Evolutionary conservation across 495 filamentous ascomycete species (phyloP).

Genomic region (Neurospora sp.): DNA sequence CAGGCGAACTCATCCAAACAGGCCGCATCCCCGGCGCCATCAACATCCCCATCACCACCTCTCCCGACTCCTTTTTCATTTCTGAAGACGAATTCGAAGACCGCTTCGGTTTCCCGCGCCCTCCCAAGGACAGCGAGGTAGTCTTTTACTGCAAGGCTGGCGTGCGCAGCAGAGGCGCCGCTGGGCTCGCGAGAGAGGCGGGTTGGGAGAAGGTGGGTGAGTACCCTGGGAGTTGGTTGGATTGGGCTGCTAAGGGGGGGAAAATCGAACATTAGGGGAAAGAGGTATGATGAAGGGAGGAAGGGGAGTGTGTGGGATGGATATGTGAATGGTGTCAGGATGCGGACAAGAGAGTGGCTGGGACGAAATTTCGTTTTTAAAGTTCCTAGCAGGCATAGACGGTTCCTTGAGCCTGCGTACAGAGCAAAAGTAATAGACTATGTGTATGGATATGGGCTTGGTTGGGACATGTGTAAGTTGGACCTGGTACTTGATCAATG

Average conservation of each 20-base stretch:
- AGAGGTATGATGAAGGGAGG: neutral
- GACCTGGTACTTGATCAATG: too few relatives aligned
- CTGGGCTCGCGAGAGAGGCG: constrained; percentile 62
- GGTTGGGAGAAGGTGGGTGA: constrained; percentile 70
- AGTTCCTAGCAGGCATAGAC: too few relatives aligned
- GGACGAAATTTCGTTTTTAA: too few relatives aligned
- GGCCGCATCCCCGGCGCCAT: constrained; percentile 72
- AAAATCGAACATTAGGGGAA: constrained; percentile 36
- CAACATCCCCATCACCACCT: constrained; percentile 67
- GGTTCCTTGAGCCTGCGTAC: too few relatives aligned
- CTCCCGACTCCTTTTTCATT: constrained; percentile 71
- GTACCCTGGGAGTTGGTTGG: constrained; percentile 82
- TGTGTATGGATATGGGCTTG: too few relatives aligned
- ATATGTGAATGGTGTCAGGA: too few relatives aligned
- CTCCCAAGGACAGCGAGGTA: constrained; percentile 43
- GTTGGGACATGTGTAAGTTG: too few relatives aligned
- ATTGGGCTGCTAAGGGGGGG: constrained; percentile 69
- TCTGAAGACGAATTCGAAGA: constrained; percentile 67
- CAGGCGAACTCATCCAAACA: constrained; percentile 54
- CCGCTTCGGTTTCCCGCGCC: constrained; percentile 57
- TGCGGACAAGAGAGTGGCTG: too few relatives aligned
- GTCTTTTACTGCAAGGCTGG: constrained; percentile 93
- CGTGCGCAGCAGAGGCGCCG: constrained; percentile 72
- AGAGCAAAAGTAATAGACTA: too few relatives aligned
- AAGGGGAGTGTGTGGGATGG: too few relatives aligned